Base-by-base conservation (phyloP, 1,284 basidiomycete genomes). In the Mixia osmundae region DNA sequence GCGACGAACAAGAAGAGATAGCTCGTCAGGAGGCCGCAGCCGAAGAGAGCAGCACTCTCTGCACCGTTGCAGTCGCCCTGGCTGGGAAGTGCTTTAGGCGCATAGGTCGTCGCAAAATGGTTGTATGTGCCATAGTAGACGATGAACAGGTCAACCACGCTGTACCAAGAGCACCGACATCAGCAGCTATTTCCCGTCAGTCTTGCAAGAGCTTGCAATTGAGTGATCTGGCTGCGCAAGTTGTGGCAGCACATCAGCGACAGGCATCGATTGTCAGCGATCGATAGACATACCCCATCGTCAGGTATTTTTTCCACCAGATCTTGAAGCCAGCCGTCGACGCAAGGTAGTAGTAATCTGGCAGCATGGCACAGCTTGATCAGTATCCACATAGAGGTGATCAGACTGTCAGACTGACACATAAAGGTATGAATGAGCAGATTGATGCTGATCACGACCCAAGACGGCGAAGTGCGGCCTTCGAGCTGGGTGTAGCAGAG, bases 301-400 rank as follows among this genome's bases (percentile, higher is more conserved):
- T 95, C 46, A 95, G 62, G 58, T 85, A 79, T 60, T 87, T 83
- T 65, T 94, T 94, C 85, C 87, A 94, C 87, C 87, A 94, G 60
- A 94, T 80, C 61, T 68, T 79, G 53, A 76, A 76, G 49, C 87
- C 87, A 52, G 83, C 80, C 38, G 87, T 83, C 37, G 87, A 91
- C 28, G 82, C 83, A 59, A 74, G 91, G 62, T 91, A 91, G 63
- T 94, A 94, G 61, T 95, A 91, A 63, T 91, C 79, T 83, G 36
- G 27, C 8, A 7, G 16, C 47, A 18, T 11, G 16, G 40, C 44
- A 40, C 22, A 25, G 16, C 22, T 22, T 15, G n/a, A 26, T 7
- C 19, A 30, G n/a, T n/a, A n/a, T n/a, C n/a, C n/a, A n/a, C n/a
- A n/a, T n/a, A n/a, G n/a, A n/a, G n/a, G 14, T 21, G 31, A 10